Percentiles rank a stretch among this genome's conserved stretches.
Conservation (phyloP, 2,329 filamentous ascomycete genomes). For the Alternaria sp. region DNA sequence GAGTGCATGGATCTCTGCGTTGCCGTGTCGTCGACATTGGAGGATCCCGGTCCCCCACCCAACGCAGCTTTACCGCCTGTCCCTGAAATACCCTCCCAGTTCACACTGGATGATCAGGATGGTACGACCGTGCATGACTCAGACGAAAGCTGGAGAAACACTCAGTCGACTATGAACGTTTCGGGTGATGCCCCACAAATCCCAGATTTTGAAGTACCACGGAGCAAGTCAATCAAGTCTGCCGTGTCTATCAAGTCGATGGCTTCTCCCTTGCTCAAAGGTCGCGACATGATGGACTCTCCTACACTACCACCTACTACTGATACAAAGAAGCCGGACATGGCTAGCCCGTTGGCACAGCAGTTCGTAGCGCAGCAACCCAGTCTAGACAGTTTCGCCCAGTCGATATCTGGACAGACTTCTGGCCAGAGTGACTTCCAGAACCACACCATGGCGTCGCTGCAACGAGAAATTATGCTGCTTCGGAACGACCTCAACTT, state of each 20-base stretch:
- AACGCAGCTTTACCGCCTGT: constrained; percentile 57
- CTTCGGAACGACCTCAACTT: constrained; percentile 83
- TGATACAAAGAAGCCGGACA: constrained; percentile 35
- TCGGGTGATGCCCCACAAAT: constrained; percentile 32
- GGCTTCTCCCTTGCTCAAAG: constrained; percentile 55
- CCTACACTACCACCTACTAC: constrained; percentile 66
- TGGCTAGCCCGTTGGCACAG: constrained; percentile 30
- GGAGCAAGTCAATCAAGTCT: constrained; percentile 48
- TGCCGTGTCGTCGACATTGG: constrained; percentile 51
- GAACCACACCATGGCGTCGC: constrained; percentile 52
- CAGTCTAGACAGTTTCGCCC: constrained; percentile 47
- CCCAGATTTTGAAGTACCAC: constrained; percentile 31
- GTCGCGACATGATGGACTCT: constrained; percentile 62
- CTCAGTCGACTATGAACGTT: constrained; percentile 60
- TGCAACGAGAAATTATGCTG: constrained; percentile 78
- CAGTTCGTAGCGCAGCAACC: constrained; percentile 33
- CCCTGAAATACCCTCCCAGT: constrained; percentile 41
- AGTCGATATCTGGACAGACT: constrained; percentile 32
- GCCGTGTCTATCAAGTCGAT: constrained; percentile 55
- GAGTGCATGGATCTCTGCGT: constrained; percentile 77
- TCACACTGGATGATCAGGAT: constrained; percentile 43
- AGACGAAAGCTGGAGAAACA: constrained; percentile 61
- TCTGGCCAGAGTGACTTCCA: constrained; percentile 43
- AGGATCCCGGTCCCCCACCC: constrained; percentile 59
- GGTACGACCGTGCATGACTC: constrained; percentile 41